A percentile compares a stretch with the other conserved stretches of the same genome.
phyloP scores from a whole-genome alignment of 306 rosid species.

The Sicyos edulis region DNA sequence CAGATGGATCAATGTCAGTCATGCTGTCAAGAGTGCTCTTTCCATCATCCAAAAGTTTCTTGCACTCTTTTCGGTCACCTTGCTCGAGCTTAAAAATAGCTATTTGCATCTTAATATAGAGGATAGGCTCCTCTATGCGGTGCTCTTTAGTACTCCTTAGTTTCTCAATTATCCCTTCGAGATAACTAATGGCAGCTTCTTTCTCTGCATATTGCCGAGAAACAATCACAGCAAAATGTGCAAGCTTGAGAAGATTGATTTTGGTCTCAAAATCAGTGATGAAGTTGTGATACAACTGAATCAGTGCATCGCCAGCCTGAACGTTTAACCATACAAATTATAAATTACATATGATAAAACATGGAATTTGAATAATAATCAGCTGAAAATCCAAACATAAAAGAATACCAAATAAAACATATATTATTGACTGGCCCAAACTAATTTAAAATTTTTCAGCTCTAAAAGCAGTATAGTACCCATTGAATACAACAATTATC shows the following conservation, averaged over 20 bases:
- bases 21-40: constrained; percentile 91
- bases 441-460: not conserved
- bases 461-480: not conserved
- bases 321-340: constrained; percentile 17
- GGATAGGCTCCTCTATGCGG: constrained; percentile 86
- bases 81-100: constrained; percentile 81
- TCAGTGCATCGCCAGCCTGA: constrained; percentile 98
- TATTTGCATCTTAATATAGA: constrained; percentile 87
- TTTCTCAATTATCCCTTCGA: constrained; percentile 84
- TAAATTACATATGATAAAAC: not conserved
- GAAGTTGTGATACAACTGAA: constrained; percentile 90
- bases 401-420: not conserved
- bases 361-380: not conserved
- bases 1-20: constrained; percentile 99
- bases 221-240: constrained; percentile 97
- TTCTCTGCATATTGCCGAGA: constrained; percentile 93
- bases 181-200: constrained; percentile 86
- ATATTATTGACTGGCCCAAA: not conserved
- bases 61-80: constrained; percentile 79
- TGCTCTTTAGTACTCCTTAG: constrained; percentile 82
- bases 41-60: constrained; percentile 90
- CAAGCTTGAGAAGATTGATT: constrained; percentile 97
- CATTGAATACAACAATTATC: not conserved
- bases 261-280: constrained; percentile 98
- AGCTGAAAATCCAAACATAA: not conserved